Evolutionary conservation across 2,329 filamentous ascomycete genomes (phyloP).

Genomic region (Onygenales sp.): DNA sequence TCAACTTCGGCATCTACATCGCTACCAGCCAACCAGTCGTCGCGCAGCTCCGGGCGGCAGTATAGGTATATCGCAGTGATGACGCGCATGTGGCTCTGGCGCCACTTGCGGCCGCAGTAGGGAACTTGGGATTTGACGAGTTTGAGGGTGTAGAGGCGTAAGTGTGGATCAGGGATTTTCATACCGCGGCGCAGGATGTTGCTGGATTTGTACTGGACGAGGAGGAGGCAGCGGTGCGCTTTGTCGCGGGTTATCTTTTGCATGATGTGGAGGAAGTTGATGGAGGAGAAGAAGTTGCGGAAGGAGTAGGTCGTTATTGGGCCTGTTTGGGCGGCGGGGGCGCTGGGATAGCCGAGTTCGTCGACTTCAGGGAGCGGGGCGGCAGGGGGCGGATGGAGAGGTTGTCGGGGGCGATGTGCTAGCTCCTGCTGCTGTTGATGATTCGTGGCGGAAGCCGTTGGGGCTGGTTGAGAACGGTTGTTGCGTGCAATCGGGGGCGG

Average conservation of each 20-base stretch:
- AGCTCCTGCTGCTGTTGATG: slow-evolving; percentile 5
- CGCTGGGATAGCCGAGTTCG: slow-evolving; percentile 72
- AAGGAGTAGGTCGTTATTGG: slow-evolving; percentile 78
- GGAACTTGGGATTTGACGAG: slow-evolving; percentile 98
- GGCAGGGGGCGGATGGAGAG: slow-evolving; percentile 8
- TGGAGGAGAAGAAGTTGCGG: slow-evolving; percentile 88
- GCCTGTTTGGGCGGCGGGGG: slow-evolving; percentile 42
- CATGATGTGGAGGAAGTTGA: slow-evolving; percentile 92
- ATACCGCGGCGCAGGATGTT: slow-evolving; percentile 86
- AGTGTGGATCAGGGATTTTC: slow-evolving; percentile 75
- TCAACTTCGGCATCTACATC: slow-evolving; percentile 93
- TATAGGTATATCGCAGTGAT: slow-evolving; percentile 95
- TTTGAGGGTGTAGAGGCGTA: slow-evolving; percentile 91
- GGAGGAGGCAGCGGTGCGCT: slow-evolving; percentile 82
- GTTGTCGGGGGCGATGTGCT: too few relatives aligned
- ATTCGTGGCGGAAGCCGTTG: slow-evolving; percentile 14
- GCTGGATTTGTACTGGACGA: slow-evolving; percentile 92
- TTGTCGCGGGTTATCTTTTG: slow-evolving; percentile 97
- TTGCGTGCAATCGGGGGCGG: slow-evolving; percentile 71
- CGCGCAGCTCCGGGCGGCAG: slow-evolving; percentile 81
- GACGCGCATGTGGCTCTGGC: slow-evolving; percentile 95
- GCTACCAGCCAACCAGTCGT: slow-evolving; percentile 85
- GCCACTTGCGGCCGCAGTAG: slow-evolving; percentile 96
- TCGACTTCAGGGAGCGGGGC: slow-evolving; percentile 53
- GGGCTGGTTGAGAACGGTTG: slow-evolving; percentile 35